A percentile compares a stretch with the other conserved stretches of the same genome.
These are phyloP conservation scores for Solanum stenotomum DNA, from an alignment of 257 asterid species.

Conservation along the genomic window DNA sequence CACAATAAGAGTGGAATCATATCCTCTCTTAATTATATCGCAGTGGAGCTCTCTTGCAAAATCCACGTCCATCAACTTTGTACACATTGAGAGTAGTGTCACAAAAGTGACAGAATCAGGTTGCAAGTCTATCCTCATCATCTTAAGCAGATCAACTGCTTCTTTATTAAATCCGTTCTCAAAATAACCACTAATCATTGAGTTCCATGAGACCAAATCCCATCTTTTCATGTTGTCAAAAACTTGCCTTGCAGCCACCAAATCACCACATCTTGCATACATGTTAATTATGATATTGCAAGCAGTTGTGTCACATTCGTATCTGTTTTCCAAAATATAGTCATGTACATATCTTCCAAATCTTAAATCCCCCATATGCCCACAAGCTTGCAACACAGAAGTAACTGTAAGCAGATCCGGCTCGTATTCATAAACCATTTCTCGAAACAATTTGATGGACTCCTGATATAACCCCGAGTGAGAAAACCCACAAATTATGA, in stretches of 20 bases:
- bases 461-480: constrained; percentile 43
- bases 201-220: constrained; percentile 83
- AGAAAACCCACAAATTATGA: constrained; percentile 52
- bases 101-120: constrained; percentile 60
- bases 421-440: constrained; percentile 36
- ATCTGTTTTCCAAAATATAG: constrained; percentile 47
- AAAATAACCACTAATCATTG: constrained; percentile 49
- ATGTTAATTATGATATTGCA: constrained; percentile 53
- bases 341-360: constrained; percentile 54
- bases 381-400: constrained; percentile 64
- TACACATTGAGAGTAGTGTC: constrained; percentile 42
- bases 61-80: constrained; percentile 15
- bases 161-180: constrained; percentile 37
- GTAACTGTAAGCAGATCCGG: constrained; percentile 66
- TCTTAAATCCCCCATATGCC: constrained; percentile 41
- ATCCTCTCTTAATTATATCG: constrained; percentile 52
- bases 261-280: constrained; percentile 77
- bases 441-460: constrained; percentile 39
- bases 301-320: constrained; percentile 34
- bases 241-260: constrained; percentile 38
- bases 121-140: constrained; percentile 36
- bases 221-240: constrained; percentile 46
- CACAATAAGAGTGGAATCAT: constrained; percentile 37
- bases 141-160: constrained; percentile 42
- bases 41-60: constrained; percentile 50